phyloP scores from a whole-genome alignment of 768 basidiomycete species.

The Mrakia hoshinonis region DNA sequence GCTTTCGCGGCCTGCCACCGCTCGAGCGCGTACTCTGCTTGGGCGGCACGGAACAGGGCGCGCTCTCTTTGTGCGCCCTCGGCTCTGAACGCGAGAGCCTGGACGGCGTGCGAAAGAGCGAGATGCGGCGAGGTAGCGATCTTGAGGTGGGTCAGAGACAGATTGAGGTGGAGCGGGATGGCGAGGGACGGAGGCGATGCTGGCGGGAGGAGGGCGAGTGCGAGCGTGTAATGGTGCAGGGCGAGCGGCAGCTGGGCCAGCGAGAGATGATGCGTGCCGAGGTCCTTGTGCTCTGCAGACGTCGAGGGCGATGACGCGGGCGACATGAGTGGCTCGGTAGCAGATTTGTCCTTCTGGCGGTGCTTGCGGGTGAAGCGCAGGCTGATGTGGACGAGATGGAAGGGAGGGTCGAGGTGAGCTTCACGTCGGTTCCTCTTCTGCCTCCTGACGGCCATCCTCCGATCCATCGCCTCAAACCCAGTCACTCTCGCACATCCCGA shows the following conservation, averaged over 20 bases:
- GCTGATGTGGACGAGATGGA: no score
- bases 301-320: background rate
- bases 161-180: conserved; percentile 2
- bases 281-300: background rate
- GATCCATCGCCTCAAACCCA: no score
- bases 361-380: no score
- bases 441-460: no score
- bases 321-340: no score
- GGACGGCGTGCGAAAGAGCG: background rate
- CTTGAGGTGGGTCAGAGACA: background rate
- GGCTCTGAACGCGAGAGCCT: conserved; percentile 1
- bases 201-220: background rate
- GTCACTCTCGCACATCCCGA: no score
- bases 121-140: background rate
- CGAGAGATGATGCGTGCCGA: background rate
- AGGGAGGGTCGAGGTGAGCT: no score
- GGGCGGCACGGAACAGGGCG: background rate
- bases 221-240: conserved; percentile 7
- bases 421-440: no score
- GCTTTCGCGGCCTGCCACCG: background rate
- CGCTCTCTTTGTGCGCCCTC: background rate
- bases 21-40: background rate
- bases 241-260: background rate
- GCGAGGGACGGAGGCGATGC: background rate
- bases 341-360: no score